Evolutionary conservation across 768 basidiomycete genomes (phyloP).

Genomic region (Rhodocollybia butyracea): DNA sequence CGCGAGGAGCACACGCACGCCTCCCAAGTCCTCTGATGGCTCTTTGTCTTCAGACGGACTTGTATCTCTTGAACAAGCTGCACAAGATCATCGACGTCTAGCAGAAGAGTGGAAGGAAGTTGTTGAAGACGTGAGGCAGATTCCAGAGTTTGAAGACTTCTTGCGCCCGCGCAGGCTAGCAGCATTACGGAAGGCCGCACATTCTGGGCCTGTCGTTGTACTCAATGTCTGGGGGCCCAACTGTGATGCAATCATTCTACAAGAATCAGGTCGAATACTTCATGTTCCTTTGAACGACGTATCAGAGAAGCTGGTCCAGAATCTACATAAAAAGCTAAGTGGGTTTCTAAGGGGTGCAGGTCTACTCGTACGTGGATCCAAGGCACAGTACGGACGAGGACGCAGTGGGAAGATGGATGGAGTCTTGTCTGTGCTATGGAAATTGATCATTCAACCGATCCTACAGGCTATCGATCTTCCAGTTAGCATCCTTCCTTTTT

Average conservation of each 20-base stretch:
- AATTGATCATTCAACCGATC: no score
- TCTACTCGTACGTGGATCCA: no score
- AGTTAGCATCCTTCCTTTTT: background rate
- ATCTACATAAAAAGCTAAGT: no score
- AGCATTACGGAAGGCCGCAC: slow-evolving; percentile 21
- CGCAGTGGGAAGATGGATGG: no score
- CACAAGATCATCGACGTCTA: background rate
- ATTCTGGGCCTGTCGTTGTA: slow-evolving; percentile 30
- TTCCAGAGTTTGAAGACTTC: slow-evolving; percentile 28
- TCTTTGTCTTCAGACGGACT: background rate
- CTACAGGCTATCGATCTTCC: no score
- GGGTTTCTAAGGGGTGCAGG: no score
- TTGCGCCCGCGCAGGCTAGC: slow-evolving; percentile 17
- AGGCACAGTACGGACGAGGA: no score
- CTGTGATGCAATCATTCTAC: background rate
- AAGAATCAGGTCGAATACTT: no score
- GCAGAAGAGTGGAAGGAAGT: no score
- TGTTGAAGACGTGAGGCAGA: slow-evolving; percentile 25
- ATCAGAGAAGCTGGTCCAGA: no score
- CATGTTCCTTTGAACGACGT: no score
- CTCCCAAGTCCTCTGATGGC: background rate
- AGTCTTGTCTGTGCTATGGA: no score
- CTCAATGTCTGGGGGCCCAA: slow-evolving; percentile 21
- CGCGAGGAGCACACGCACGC: background rate
- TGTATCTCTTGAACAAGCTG: background rate